Base-by-base conservation (phyloP, 2,329 filamentous ascomycete genomes). In the Rosellinia necatrix region DNA sequence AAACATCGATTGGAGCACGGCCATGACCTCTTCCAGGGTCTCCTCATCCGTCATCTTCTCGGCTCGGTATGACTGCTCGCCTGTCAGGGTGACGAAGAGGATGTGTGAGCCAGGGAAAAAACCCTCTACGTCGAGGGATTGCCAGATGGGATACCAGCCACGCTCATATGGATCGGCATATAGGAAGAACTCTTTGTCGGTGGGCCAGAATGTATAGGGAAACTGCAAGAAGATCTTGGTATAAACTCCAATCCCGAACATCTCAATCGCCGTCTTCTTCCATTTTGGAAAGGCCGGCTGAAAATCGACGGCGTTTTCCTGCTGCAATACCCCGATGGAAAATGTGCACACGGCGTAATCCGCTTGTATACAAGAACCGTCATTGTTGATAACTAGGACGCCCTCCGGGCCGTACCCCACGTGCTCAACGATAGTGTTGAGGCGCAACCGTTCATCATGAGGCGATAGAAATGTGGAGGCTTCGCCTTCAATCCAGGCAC, bases 91-190 rank as follows among this genome's bases (percentile, higher is more conserved):
- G 21, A 44, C 42, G 17, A 44, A 44, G 3, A 44, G 42, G 25
- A 44, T 32, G 42, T 44, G 42, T n/a, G 42, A 44, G 17, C 27
- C 42, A 13, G 42, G 42, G 27, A 44, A 44, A 17, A 44, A 44
- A 25, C 42, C 42, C 10, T 44, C 25, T 17, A 44, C 27, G 6
- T 44, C 42, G 5, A 44, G 42, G 15, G 42, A 32, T 22, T 44
- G 42, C 42, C 42, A 44, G n/a, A 44, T 44, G 13, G 42, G 42
- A 32, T 44, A 44, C 42, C 42, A 44, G 4, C 42, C 42, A 44
- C 42, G 42, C 17, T 44, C 27, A n/a, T 44, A 13, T 4, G 42
- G 42, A 17, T 44, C 42, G 6, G 42, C 42, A 21, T 44, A 44
- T n/a, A 44, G 29, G 42, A 44, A 44, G 27, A n/a, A 44, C 17